Percentiles rank a stretch among this genome's conserved stretches.
Conservation (phyloP, 169 alveolate genomes). For the Cystoisospora suis region DNA sequence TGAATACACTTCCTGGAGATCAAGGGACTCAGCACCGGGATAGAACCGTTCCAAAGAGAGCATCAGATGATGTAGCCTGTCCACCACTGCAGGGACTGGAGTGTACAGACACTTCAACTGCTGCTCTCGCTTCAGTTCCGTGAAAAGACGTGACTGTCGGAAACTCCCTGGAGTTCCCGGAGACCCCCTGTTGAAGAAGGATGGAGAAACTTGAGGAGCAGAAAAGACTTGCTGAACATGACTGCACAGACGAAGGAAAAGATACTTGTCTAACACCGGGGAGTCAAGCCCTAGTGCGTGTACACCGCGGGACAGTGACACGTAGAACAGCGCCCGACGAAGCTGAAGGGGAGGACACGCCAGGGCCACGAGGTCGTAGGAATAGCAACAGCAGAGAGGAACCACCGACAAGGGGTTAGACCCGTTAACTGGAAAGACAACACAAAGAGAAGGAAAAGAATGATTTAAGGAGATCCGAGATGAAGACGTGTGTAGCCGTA, state of each 20-base stretch:
- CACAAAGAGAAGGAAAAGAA: neutral
- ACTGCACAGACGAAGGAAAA: conserved; percentile 54
- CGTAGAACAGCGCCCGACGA: conserved; percentile 35
- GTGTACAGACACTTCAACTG: conserved; percentile 32
- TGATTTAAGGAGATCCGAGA: neutral
- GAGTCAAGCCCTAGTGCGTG: neutral
- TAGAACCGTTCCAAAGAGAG: conserved; percentile 16
- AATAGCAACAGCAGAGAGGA: conserved; percentile 57
- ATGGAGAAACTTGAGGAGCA: neutral
- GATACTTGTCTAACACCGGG: conserved; percentile 31
- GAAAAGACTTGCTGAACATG: conserved; percentile 41
- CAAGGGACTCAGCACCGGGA: neutral
- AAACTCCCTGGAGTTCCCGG: neutral
- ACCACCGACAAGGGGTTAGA: conserved; percentile 45
- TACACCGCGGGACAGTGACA: neutral
- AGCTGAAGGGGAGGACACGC: conserved; percentile 41
- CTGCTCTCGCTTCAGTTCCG: conserved; percentile 24
- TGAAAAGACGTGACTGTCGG: neutral
- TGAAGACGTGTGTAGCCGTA: neutral
- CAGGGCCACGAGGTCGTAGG: conserved; percentile 42
- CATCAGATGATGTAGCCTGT: conserved; percentile 44
- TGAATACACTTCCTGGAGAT: conserved; percentile 5
- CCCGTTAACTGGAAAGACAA: conserved; percentile 5
- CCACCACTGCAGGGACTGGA: conserved; percentile 43
- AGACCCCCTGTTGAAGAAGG: neutral